Base-by-base conservation (phyloP, 441 rosid genomes). In the Jatropha multifida region DNA sequence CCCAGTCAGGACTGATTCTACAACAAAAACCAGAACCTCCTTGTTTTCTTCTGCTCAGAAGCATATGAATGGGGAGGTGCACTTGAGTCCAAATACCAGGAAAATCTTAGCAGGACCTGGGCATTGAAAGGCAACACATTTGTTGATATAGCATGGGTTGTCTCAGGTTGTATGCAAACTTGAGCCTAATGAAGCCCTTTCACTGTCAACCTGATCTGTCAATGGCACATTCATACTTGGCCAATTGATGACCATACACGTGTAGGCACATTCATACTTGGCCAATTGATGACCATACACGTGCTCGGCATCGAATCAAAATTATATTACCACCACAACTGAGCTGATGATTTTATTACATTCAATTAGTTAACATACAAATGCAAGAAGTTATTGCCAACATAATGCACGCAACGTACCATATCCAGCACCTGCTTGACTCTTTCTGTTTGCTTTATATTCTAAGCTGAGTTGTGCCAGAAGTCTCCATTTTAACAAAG, bases 391-490 rank as follows among this genome's bases (percentile, higher is more conserved):
- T 67, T 60, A 51, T 58, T 74, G 54, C 60, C 54, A 69, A 67
- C 54, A 71, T 64, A 4, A 68, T 70, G 48, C 65, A 32, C n/a
- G 15, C 42, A 41, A 20, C 52, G 17, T 12, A 64, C 65, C 77
- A 42, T 40, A 69, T 14, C 26, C 76, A 63, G 62, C 18, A 69
- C 70, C 71, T 61, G 71, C 67, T 78, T 72, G 83, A 82, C 82
- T 60, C 20, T 76, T 61, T 77, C 60, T 76, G 46, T 73, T 78
- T 76, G 87, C 79, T 52, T 68, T 76, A 73, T 55, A 56, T 71
- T 80, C 72, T 74, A 32, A 38, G 73, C 49, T 74, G 78, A 38
- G 61, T 60, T 51, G 52, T 59, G 13, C 41, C 79, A 32, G 55
- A 81, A 69, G 58, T 23, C 76, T 41, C 66, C 26, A 7, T 18